These are phyloP conservation scores for Ustilago loliicola DNA, from an alignment of 1,284 basidiomycete genomes.

Conservation along the genomic window DNA sequence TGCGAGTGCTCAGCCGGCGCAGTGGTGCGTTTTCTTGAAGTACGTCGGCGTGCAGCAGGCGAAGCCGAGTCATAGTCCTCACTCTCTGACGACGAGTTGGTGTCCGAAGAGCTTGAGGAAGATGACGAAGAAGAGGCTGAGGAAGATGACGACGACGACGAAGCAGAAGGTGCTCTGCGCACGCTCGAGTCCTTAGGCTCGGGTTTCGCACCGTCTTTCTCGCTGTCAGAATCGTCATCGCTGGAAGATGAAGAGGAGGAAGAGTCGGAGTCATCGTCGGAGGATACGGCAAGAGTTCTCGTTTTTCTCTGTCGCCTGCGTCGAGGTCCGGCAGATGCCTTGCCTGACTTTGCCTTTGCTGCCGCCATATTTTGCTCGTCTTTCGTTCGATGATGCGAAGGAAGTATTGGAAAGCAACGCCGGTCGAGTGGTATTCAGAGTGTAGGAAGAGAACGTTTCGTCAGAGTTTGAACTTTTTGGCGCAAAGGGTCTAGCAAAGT, in stretches of 20 bases:
- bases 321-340: slow-evolving; percentile 16
- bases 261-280: slow-evolving; percentile 37
- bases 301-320: slow-evolving; percentile 46
- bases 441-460: not conserved
- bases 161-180: slow-evolving; percentile 1
- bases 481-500: not conserved
- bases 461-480: not conserved
- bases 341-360: slow-evolving; percentile 21
- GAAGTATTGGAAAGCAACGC: too few species aligned
- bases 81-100: slow-evolving; percentile 20
- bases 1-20: not conserved
- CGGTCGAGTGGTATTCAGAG: not conserved
- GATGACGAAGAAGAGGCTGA: slow-evolving; percentile 30
- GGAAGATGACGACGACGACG: slow-evolving; percentile 12
- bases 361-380: slow-evolving; percentile 14
- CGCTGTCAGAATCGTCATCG: slow-evolving; percentile 20
- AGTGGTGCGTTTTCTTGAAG: not conserved
- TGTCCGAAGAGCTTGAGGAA: slow-evolving; percentile 16
- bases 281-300: slow-evolving; percentile 41
- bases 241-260: slow-evolving; percentile 35
- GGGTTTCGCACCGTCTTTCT: not conserved
- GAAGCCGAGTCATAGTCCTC: slow-evolving; percentile 20
- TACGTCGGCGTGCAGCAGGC: not conserved
- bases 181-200: too few species aligned
- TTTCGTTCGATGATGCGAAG: not conserved